Percentiles rank a stretch among this genome's conserved stretches.
phyloP scores from a whole-genome alignment of 2,329 filamentous ascomycete species.

The Fusarium guadeloupense region DNA sequence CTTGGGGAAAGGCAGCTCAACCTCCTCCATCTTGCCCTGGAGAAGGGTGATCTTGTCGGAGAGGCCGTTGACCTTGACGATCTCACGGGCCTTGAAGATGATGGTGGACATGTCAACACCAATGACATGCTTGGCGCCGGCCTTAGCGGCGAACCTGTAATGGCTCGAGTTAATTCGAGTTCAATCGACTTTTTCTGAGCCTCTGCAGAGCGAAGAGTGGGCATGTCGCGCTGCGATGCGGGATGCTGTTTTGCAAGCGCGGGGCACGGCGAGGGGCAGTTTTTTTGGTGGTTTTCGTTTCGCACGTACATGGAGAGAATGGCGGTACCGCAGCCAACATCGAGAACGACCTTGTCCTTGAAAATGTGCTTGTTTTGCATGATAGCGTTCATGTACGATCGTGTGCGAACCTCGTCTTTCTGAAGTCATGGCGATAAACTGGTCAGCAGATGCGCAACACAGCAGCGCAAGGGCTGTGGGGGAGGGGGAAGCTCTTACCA shows the following conservation, averaged over 20 bases:
- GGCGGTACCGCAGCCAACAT: conserved; percentile 96
- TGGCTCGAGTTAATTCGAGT: conserved; percentile 11
- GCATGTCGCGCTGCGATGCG: conserved; percentile 1
- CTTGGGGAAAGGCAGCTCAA: conserved; percentile 89
- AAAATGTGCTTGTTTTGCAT: conserved; percentile 96
- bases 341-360: conserved; percentile 84
- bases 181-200: not conserved
- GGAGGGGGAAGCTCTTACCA: conserved; percentile 70
- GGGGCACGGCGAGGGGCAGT: conserved; percentile 26
- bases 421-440: conserved; percentile 50
- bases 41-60: conserved; percentile 95
- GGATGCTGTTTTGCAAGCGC: conserved; percentile 16
- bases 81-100: conserved; percentile 97
- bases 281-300: conserved; percentile 13
- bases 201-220: not conserved
- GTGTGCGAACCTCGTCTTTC: conserved; percentile 98
- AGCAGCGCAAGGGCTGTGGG: conserved; percentile 19
- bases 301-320: conserved; percentile 93
- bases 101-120: conserved; percentile 99
- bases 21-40: conserved; percentile 99
- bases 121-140: conserved; percentile 97
- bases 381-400: conserved; percentile 96
- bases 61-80: conserved; percentile 91
- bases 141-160: conserved; percentile 91
- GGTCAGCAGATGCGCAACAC: conserved; percentile 34